Evolutionary conservation across 2,329 filamentous ascomycete genomes (phyloP).

Genomic region (Aplosporella prunicola): DNA sequence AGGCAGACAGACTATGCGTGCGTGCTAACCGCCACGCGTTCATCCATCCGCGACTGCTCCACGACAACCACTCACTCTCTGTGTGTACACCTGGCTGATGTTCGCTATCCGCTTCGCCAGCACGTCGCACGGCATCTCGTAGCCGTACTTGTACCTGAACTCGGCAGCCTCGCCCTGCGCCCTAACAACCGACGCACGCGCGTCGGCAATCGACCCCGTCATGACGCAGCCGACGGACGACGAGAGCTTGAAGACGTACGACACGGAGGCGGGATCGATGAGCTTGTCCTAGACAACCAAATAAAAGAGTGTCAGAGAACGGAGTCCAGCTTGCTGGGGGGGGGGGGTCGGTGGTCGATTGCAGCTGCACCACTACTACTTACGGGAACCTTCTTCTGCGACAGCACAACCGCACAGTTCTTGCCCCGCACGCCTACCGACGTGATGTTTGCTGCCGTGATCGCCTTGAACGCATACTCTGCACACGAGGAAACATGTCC

Average conservation of each 20-base stretch:
- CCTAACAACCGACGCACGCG: slow-evolving; percentile 76
- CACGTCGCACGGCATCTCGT: slow-evolving; percentile 98
- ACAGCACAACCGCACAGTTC: slow-evolving; percentile 91
- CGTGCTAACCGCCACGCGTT: no score
- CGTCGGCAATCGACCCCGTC: slow-evolving; percentile 97
- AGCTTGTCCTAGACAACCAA: slow-evolving; percentile 66
- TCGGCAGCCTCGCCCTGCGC: slow-evolving; percentile 93
- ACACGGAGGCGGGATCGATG: slow-evolving; percentile 93
- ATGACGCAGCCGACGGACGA: slow-evolving; percentile 96
- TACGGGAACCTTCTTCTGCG: slow-evolving; percentile 92
- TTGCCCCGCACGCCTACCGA: slow-evolving; percentile 93
- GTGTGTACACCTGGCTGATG: slow-evolving; percentile 98
- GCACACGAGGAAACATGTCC: background rate
- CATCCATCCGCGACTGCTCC: no score
- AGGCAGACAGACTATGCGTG: no score
- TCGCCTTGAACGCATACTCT: slow-evolving; percentile 99
- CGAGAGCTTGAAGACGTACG: slow-evolving; percentile 94
- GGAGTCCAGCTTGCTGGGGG: background rate
- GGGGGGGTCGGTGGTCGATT: no score
- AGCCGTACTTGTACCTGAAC: slow-evolving; percentile 97
- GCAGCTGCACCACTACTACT: background rate
- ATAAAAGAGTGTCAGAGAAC: slow-evolving; percentile 5
- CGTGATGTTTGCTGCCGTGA: slow-evolving; percentile 98
- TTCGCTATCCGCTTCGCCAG: slow-evolving; percentile 95
- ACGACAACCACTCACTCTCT: slow-evolving; percentile 65